Base-by-base conservation (phyloP, 495 filamentous ascomycete genomes). In the Paragyromitra xinjiangensis region DNA sequence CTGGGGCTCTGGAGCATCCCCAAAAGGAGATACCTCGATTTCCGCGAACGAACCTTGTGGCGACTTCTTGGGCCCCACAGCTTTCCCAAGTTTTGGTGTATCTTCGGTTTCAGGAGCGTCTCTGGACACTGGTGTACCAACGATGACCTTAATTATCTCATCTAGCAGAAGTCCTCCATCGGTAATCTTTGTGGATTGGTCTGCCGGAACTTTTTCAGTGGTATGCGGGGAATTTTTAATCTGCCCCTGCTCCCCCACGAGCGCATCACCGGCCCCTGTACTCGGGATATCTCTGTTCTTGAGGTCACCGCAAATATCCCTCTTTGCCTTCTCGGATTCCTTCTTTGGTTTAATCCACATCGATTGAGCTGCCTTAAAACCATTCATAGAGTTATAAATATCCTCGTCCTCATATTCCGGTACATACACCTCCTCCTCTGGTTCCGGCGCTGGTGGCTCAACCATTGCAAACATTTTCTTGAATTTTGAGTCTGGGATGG, bases 391-490 rank as follows among this genome's bases (percentile, higher is more conserved):
- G 42, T 73, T 64, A 29, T 73, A 73, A 29, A 77, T 64, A 19
- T 77, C 74, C 26, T 77, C 62, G 12, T 77, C 73, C 24, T 77
- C 73, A 48, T 73, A 77, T 48, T 77, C 68, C 12, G 73, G 73
- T 16, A 76, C 68, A 73, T 76, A 76, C 26, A 73, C 42, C 14
- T 55, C 55, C 56, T 39, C 45, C 45, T 55, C 73, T 9, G 58
- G 58, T 6, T 64, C 48, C 1, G 58, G 45, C 6, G 58, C 37
- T 3, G 45, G 39, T 19, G 69, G 39, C 22, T 77, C 68, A 22
- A 77, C 69, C 59, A 77, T 73, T 5, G 48, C 58, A 59, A 73
- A 66, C 8, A 40, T 71, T 26, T 73, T 73, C 53, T 56, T 51
- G 29, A 73, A 66, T 1, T 50, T 77, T 22, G 69, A 59, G 19